Base-by-base conservation (phyloP, 1,139 yeast species). In the Nakaseomyces delphensis region DNA sequence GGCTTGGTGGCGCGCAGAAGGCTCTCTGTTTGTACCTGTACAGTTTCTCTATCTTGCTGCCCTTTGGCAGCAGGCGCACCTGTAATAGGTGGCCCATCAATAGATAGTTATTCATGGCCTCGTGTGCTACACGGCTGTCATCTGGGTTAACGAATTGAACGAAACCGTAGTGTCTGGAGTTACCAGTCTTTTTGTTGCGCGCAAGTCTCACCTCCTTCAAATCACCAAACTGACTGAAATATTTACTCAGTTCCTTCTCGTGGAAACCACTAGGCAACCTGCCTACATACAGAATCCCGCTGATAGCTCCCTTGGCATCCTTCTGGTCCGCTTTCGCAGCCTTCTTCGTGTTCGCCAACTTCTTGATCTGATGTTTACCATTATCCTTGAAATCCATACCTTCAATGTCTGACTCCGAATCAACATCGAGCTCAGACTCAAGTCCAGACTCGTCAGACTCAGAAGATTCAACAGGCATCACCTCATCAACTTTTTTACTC, bases 61-160 rank as follows among this genome's bases (percentile, higher is more conserved):
- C 74, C 65, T 57, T 57, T 32, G 60, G 60, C 40, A 73, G 71
- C 50, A 70, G 68, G 59, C 70, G 74, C 56, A 76, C 93, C 70
- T 76, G 81, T 60, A 76, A 73, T 51, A 89, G 75, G 63, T 89
- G 97, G 10, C 95, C 95, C 66, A 84, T 81, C 44, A 91, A 65
- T 51, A 91, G 73, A 59, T 91, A 91, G 65, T 91, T 91, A 67
- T 91, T 81, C 98, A 91, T 91, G 41, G 97, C 79, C 54, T 91
- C 97, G 48, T 83, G 83, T 1, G 96, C 98, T 47, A 87, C 72
- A 52, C 77, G 74, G 41, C 97, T 97, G 46, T 84, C 94, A 40
- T 79, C 84, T 31, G 65, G 61, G 46, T 77, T 73, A 40, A 73
- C 76, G 57, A 91, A 91, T 65, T 89, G 96, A 43, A 91, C 69